A percentile compares a stretch with the other conserved stretches of the same genome.
Evolutionary conservation across 257 asterid species (phyloP).

Genomic region (Solanum tacnaense): DNA sequence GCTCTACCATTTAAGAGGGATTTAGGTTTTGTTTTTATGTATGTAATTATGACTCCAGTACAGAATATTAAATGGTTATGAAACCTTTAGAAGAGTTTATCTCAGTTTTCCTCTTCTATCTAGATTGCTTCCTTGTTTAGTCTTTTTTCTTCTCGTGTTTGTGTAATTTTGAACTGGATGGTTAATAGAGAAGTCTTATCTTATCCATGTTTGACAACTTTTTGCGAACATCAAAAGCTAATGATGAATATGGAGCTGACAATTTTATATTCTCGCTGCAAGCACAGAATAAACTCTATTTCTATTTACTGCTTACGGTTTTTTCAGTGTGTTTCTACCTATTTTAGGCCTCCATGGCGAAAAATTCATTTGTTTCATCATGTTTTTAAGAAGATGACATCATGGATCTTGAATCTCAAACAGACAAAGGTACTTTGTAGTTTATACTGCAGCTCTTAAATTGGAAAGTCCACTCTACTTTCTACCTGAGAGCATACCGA

Average conservation of each 20-base stretch:
- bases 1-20: neutral
- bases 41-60: neutral
- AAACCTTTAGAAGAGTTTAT: neutral
- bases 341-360: neutral
- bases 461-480: neutral
- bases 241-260: neutral
- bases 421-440: neutral
- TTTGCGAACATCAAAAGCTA: neutral
- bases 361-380: neutral
- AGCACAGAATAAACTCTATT: neutral
- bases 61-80: neutral
- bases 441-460: neutral
- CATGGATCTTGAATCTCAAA: neutral
- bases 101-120: neutral
- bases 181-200: neutral
- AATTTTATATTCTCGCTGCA: neutral
- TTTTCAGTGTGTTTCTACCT: neutral
- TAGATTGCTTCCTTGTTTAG: neutral
- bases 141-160: neutral
- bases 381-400: neutral
- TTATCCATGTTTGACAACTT: neutral
- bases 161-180: neutral
- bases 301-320: neutral
- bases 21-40: neutral
- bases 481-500: neutral